Evolutionary conservation across 2,329 filamentous ascomycete species (phyloP).

Genomic region (Pseudogymnoascus sp.): DNA sequence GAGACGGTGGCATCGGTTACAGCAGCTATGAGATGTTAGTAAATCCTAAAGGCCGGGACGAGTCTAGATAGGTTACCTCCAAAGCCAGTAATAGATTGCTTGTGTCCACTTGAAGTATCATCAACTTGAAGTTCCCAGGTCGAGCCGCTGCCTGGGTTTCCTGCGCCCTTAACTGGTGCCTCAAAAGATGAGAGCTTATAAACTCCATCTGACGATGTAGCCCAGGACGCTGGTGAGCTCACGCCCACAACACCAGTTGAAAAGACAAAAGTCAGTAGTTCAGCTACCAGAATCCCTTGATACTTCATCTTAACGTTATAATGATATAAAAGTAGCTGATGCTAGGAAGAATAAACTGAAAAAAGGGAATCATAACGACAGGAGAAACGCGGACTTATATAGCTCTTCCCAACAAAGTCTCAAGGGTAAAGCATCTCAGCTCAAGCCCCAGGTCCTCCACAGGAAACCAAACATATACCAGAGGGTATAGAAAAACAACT

Average conservation of each 20-base stretch:
- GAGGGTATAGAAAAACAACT: not conserved
- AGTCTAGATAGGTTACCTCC: constrained; percentile 20
- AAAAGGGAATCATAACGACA: not conserved
- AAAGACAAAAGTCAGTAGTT: constrained; percentile 6
- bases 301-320: constrained; percentile 19
- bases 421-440: not conserved
- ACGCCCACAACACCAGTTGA: constrained; percentile 5
- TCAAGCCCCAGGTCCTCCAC: not conserved
- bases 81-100: constrained; percentile 36
- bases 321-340: not conserved
- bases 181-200: constrained; percentile 24
- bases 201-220: constrained; percentile 5
- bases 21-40: constrained; percentile 21
- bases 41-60: not conserved
- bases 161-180: not conserved
- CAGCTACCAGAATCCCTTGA: not conserved
- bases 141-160: constrained; percentile 17
- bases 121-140: constrained; percentile 35
- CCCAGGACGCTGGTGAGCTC: not conserved
- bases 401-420: not conserved
- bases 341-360: not conserved
- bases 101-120: constrained; percentile 33
- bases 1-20: constrained; percentile 37
- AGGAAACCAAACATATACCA: not conserved
- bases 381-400: not conserved